phyloP scores from a whole-genome alignment of 371 early-diverging fungal species.

The Gilbertella persicaria region DNA sequence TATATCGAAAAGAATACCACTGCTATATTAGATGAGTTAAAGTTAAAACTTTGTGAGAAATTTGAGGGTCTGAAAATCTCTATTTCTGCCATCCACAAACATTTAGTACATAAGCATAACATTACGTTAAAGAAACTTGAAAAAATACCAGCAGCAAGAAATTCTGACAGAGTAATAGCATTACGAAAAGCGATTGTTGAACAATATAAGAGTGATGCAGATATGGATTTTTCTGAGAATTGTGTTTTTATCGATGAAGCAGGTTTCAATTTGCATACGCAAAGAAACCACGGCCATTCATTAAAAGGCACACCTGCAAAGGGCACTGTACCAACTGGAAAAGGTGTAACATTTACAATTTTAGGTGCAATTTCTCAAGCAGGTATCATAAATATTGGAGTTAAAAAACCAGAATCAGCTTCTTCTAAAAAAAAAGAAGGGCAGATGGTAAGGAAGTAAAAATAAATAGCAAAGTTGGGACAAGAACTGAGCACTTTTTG shows the following conservation, averaged over 20 bases:
- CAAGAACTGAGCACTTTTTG: constrained; percentile 15
- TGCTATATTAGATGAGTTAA: no score
- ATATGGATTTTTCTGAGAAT: no score
- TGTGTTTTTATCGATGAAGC: no score
- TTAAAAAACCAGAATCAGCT: constrained; percentile 19
- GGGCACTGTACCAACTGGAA: no score
- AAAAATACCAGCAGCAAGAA: constrained; percentile 28
- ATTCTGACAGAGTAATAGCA: constrained; percentile 25
- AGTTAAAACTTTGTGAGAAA: constrained; percentile 23
- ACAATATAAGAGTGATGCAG: constrained; percentile 25
- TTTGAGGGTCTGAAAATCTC: constrained; percentile 27
- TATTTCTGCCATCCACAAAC: constrained; percentile 25
- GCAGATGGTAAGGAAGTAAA: no score
- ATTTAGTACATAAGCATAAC: constrained; percentile 28
- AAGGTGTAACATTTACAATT: no score
- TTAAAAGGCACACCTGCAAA: no score
- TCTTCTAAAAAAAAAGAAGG: constrained; percentile 18
- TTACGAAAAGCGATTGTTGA: constrained; percentile 24
- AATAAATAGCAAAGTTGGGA: constrained; percentile 12
- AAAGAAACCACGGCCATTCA: no score
- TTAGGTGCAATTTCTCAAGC: no score
- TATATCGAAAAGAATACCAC: no score
- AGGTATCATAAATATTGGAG: constrained; percentile 13
- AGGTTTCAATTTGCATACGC: no score
- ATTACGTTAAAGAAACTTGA: constrained; percentile 26